A percentile compares a stretch with the other conserved stretches of the same genome.
phyloP scores from a whole-genome alignment of 2,329 filamentous ascomycete species.

The Aspergillus thermomutatus region DNA sequence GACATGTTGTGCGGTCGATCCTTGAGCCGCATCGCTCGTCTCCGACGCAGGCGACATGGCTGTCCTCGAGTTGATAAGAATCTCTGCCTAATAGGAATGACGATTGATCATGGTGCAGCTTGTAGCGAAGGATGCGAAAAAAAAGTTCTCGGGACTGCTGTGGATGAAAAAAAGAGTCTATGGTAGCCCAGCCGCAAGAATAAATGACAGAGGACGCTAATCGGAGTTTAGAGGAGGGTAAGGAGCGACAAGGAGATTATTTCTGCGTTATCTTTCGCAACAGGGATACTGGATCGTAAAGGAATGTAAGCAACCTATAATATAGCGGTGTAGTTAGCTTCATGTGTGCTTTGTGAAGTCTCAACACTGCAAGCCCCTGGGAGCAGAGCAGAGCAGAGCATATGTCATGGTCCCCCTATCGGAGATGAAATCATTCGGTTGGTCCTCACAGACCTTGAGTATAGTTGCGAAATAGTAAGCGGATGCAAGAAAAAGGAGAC shows the following conservation, averaged over 20 bases:
- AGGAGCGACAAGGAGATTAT: conserved; percentile 15
- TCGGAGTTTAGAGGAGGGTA: neutral
- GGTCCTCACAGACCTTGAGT: neutral
- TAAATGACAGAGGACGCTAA: neutral
- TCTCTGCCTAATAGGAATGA: conserved; percentile 9
- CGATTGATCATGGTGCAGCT: conserved; percentile 20
- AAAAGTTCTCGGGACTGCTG: neutral
- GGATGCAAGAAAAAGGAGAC: neutral
- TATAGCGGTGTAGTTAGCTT: conserved; percentile 7
- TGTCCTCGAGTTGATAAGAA: neutral
- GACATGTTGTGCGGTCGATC: conserved; percentile 37
- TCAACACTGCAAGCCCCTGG: conserved; percentile 1
- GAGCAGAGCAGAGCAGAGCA: neutral
- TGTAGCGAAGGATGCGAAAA: conserved; percentile 6
- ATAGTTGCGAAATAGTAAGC: neutral
- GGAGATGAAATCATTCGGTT: neutral
- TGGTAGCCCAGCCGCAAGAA: neutral
- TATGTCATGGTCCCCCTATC: neutral
- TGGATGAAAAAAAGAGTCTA: neutral
- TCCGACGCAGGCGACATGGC: conserved; percentile 30
- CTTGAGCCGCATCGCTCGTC: conserved; percentile 38
- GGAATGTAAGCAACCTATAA: conserved; percentile 16
- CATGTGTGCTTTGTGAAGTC: neutral
- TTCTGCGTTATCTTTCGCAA: neutral
- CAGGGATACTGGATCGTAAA: neutral